A percentile compares a stretch with the other conserved stretches of the same genome.
These are phyloP conservation scores for Coprinopsis cinerea DNA, from an alignment of 768 basidiomycete species.

Conservation along the genomic window DNA sequence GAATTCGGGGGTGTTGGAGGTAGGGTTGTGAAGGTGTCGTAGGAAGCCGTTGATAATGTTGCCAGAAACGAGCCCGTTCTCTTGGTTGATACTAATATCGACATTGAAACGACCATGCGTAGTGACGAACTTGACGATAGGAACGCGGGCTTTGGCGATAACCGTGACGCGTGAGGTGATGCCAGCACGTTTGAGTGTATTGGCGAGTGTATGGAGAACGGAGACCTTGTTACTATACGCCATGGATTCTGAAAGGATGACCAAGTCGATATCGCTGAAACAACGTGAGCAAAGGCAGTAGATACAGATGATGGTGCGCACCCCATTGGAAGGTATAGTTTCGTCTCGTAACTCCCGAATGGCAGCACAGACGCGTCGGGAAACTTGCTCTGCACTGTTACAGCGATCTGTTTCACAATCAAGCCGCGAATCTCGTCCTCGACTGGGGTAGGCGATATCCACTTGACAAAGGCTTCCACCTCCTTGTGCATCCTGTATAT, in stretches of 20 bases:
- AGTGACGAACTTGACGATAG: slow-evolving; percentile 94
- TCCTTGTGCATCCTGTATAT: slow-evolving; percentile 72
- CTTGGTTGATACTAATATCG: slow-evolving; percentile 92
- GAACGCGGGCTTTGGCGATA: slow-evolving; percentile 91
- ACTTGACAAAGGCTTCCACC: slow-evolving; percentile 76
- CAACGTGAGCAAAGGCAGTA: slow-evolving; percentile 13
- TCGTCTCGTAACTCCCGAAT: slow-evolving; percentile 92
- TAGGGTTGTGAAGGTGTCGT: slow-evolving; percentile 39
- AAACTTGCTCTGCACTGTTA: slow-evolving; percentile 58
- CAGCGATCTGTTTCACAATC: slow-evolving; percentile 63
- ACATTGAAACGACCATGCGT: slow-evolving; percentile 77
- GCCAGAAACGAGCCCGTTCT: slow-evolving; percentile 74
- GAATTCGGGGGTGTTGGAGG: slow-evolving; percentile 13
- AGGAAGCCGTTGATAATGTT: slow-evolving; percentile 79
- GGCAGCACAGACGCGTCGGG: slow-evolving; percentile 77
- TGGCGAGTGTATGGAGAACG: slow-evolving; percentile 74
- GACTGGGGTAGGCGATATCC: slow-evolving; percentile 78
- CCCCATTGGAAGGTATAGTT: slow-evolving; percentile 90
- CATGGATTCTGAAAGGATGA: slow-evolving; percentile 76
- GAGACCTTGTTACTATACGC: slow-evolving; percentile 60
- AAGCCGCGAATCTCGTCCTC: slow-evolving; percentile 84
- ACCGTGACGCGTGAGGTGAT: slow-evolving; percentile 78
- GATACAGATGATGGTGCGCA: slow-evolving; percentile 31
- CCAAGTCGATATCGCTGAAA: slow-evolving; percentile 88
- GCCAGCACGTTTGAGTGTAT: slow-evolving; percentile 62